Base-by-base conservation (phyloP, 2,329 filamentous ascomycete genomes). In the Aspergillus thermomutatus region DNA sequence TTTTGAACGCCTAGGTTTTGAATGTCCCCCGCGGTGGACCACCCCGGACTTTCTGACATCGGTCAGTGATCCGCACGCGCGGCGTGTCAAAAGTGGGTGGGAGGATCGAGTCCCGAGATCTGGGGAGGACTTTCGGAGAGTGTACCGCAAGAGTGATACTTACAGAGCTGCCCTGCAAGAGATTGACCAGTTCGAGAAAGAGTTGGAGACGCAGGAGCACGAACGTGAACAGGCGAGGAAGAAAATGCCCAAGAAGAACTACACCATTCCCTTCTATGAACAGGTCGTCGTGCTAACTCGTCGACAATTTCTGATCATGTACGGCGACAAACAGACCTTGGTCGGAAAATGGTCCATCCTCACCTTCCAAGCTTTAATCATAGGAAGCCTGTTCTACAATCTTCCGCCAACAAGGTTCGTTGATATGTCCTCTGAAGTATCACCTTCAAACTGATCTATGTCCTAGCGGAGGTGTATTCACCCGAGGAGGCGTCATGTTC, bases 21-120 rank as follows among this genome's bases (percentile, higher is more conserved):
- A 84, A 17, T 90, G 88, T 65, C 88, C 89, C 0, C 81, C 85
- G 23, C 82, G 89, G 14, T 85, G 87, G 81, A 91, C 88, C 0
- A 87, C 87, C 0, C 86, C 85, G 4, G 90, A 93, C 69, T 93
- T 92, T 72, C 74, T 92, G 34, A 92, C 89, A 0, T 90, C 87
- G 1, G 86, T 92, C 66, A 91, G 86, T 7, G 83, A 84, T 46
- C 76, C 80, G 1, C 77, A 84, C 54, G 86, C 87, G 57, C 78
- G 86, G 31, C 75, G 82, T 31, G 69, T 86, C 19, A 79, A 79
- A 43, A 68, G 79, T 17, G 85, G 83, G 1, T 87, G 79, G 71
- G 82, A 87, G 66, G 69, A 84, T 60, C 79, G 79, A 4, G 79
- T 83, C 27, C 84, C 85, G 0, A 75, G 81, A 17, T 82, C 80